A percentile compares a stretch with the other conserved stretches of the same genome.
Evolutionary conservation across 257 asterid genomes (phyloP).

Genomic region (Solanum piurae): DNA sequence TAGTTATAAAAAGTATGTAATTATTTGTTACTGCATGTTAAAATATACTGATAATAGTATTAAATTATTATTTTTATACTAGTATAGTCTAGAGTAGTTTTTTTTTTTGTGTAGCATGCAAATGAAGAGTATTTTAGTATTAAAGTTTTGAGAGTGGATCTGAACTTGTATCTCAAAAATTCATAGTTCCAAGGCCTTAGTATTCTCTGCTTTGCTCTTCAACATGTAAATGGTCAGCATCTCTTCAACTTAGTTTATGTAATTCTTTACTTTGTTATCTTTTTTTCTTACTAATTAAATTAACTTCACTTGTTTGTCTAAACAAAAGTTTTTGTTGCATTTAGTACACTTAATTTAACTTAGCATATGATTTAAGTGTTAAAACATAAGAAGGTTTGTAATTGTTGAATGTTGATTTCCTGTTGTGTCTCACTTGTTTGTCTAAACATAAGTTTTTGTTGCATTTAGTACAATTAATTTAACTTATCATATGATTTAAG

Average conservation of each 20-base stretch:
- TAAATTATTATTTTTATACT: background rate
- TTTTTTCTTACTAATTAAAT: background rate
- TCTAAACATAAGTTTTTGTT: background rate
- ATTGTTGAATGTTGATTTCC: background rate
- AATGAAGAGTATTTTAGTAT: slow-evolving; percentile 3
- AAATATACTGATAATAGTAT: background rate
- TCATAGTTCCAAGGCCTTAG: slow-evolving; percentile 29
- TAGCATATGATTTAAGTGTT: background rate
- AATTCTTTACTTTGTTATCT: background rate
- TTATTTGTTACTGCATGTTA: background rate
- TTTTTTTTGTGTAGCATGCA: slow-evolving; percentile 23
- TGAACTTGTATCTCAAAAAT: slow-evolving; percentile 20
- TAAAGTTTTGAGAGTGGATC: slow-evolving; percentile 33
- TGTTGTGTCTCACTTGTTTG: background rate
- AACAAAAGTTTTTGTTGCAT: background rate
- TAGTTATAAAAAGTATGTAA: background rate
- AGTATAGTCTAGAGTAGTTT: background rate
- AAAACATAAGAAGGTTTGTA: background rate
- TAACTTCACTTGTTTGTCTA: background rate
- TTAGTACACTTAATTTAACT: background rate
- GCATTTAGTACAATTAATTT: background rate
- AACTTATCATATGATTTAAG: background rate
- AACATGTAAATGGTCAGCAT: background rate
- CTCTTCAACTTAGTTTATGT: slow-evolving; percentile 2
- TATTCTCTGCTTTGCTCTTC: slow-evolving; percentile 13